Base-by-base conservation (phyloP, 2,329 filamentous ascomycete species). In the Colletotrichum sansevieriae region DNA sequence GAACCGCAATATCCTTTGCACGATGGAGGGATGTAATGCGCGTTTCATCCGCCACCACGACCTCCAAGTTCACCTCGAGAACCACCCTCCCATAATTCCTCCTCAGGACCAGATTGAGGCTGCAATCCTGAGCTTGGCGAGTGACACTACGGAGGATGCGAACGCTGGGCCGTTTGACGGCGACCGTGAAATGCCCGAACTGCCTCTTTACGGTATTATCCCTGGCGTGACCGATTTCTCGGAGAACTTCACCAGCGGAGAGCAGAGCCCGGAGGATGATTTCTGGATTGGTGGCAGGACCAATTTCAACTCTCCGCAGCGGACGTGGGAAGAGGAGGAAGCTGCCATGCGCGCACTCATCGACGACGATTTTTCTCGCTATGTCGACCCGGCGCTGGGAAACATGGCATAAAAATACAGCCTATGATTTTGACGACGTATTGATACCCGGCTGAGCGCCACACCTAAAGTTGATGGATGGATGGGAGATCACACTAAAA, bases 41-140 rank as follows among this genome's bases (percentile, higher is more conserved):
- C 80, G 78, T 15, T 88, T 88, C 71, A 77, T 81, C 44, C 83
- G 86, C 37, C 81, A 84, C 64, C 80, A 83, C 68, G 86, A 88
- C 61, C 78, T 87, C 10, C 77, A 84, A 49, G 71, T 77, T 3
- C 87, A 89, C 72, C 61, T 85, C 3, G 75, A 77, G 47, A 73
- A 75, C 63, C 78, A 77, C 56, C 75, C 61, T 73, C 76, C 49
- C 8, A 22, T 56, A 60, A 18, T 52, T 4, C 56, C 37, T 54
- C 67, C 43, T 13, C 35, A 33, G 46, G 68, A 68, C 54, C 61
- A 65, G 43, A 56, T 71, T 47, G 71, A 72, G 15, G 70, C 71
- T 7, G 57, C 62, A 18, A 37, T 72, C 15, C 35, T 71, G 49
- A 55, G 65, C 41, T 15, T 72, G n/a, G 65, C 73, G 57, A 72